Evolutionary conservation across 768 basidiomycete genomes (phyloP).

Genomic region (Hemileccinum rubropunctum): DNA sequence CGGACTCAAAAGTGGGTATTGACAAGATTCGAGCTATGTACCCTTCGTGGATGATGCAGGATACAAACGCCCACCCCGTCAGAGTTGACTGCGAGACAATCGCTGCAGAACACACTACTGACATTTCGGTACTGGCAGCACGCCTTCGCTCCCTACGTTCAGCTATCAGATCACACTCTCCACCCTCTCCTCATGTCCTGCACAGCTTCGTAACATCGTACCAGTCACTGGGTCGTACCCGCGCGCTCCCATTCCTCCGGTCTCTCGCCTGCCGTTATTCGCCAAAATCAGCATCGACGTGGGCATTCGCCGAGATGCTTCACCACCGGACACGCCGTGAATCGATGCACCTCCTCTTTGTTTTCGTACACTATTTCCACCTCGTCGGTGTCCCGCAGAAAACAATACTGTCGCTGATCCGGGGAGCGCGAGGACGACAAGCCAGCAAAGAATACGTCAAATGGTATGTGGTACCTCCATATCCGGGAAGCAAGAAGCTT

Average conservation of each 20-base stretch:
- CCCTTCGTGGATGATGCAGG: slow-evolving; percentile 12
- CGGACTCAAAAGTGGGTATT: slow-evolving; percentile 3
- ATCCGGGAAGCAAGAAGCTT: slow-evolving; percentile 15
- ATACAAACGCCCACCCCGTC: background rate
- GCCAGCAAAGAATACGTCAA: background rate
- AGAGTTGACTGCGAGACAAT: background rate
- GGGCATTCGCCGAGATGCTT: slow-evolving; percentile 31
- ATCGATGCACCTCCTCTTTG: slow-evolving; percentile 28
- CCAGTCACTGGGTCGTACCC: slow-evolving; percentile 18
- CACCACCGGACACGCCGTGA: slow-evolving; percentile 21
- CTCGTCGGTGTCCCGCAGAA: slow-evolving; percentile 48
- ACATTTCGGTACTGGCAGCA: slow-evolving; percentile 12
- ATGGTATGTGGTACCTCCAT: background rate
- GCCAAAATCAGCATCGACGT: slow-evolving; percentile 21
- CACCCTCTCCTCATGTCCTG: slow-evolving; percentile 20
- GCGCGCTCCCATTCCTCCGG: slow-evolving; percentile 15
- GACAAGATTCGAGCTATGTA: slow-evolving; percentile 10
- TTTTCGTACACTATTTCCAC: slow-evolving; percentile 53
- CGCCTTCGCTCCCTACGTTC: slow-evolving; percentile 25
- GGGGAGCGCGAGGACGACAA: slow-evolving; percentile 9
- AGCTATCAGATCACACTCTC: slow-evolving; percentile 21
- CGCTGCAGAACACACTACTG: background rate
- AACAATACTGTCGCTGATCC: slow-evolving; percentile 18
- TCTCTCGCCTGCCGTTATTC: slow-evolving; percentile 23
- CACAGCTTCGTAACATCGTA: slow-evolving; percentile 22